Percentiles rank a stretch among this genome's conserved stretches.
Conservation (phyloP, 2,329 filamentous ascomycete genomes). For the Ceratocystis eucalypticola region DNA sequence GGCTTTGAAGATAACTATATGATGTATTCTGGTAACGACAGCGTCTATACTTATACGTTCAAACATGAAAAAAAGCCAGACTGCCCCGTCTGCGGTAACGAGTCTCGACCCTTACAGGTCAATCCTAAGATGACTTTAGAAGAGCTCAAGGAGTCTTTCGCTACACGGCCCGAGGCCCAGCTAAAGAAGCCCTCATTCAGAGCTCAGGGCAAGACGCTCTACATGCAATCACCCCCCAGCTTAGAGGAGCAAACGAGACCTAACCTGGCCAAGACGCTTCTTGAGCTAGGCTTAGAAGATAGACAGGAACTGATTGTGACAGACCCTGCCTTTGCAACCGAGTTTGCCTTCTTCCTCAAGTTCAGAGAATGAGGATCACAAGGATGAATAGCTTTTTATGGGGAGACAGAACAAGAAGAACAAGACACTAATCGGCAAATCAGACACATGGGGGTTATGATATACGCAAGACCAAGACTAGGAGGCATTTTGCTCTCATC, state of each 20-base stretch:
- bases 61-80: constrained; percentile 87
- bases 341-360: constrained; percentile 44
- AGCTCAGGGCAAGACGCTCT: constrained; percentile 66
- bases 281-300: constrained; percentile 56
- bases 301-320: constrained; percentile 87
- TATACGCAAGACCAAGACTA: not conserved
- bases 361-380: constrained; percentile 28
- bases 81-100: constrained; percentile 83
- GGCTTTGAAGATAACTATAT: constrained; percentile 81
- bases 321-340: constrained; percentile 73
- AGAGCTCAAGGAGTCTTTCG: constrained; percentile 74
- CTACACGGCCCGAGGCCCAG: constrained; percentile 74
- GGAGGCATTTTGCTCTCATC: not conserved
- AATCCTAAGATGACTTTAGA: constrained; percentile 59
- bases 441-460: not conserved
- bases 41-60: constrained; percentile 95
- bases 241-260: constrained; percentile 72
- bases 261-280: constrained; percentile 67
- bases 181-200: constrained; percentile 86
- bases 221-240: constrained; percentile 71
- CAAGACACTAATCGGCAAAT: not conserved
- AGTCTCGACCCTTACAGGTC: constrained; percentile 61
- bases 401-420: not conserved
- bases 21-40: constrained; percentile 97
- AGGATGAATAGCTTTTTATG: not conserved